Base-by-base conservation (phyloP, 495 filamentous ascomycete species). In the Terfezia boudieri region DNA sequence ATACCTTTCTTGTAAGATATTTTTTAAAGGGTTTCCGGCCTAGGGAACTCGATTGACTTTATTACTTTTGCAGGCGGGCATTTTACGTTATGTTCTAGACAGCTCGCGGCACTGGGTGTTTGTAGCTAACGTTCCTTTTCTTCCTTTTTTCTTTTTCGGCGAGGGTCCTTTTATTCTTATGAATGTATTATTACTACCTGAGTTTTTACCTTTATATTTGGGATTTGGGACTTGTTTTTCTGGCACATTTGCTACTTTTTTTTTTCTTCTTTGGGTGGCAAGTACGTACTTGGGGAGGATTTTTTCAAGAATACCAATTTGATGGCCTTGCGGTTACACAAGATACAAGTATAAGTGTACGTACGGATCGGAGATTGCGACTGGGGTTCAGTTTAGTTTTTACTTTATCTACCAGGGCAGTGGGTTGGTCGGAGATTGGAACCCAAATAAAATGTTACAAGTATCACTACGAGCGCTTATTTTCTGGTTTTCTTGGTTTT, bases 131-230 rank as follows among this genome's bases (percentile, higher is more conserved):
- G 11, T 16, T 26, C 7, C 26, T 22, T 51, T 54, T 54, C 7
- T 57, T n/a, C 16, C 37, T 53, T 54, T 49, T 52, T 55, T 55
- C 12, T 26, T 51, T 48, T 60, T 17, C 11, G 20, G n/a, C n/a
- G n/a, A 46, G 0, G 14, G n/a, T 53, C 36, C 3, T 6, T 16
- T 22, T 2, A 5, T 20, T 20, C 51, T 11, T 14, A 2, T 2
- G 41, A 9, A 2, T 46, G 17, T 46, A 46, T 20, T 20, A 20
- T 4, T 16, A 53, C 32, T 17, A 9, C 22, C 9, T 23, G 26
- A 50, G 37, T 14, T 38, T 36, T 58, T 49, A 36, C 36, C 50
- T 36, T 56, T 50, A 52, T 60, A 59, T 58, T 58, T 53, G 55
- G 36, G 49, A 36, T 54, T 52, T 23, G 49, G 14, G 53, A n/a